Evolutionary conservation across 2,329 filamentous ascomycete species (phyloP).

Genomic region (Phaeophleospora eucalypticola): DNA sequence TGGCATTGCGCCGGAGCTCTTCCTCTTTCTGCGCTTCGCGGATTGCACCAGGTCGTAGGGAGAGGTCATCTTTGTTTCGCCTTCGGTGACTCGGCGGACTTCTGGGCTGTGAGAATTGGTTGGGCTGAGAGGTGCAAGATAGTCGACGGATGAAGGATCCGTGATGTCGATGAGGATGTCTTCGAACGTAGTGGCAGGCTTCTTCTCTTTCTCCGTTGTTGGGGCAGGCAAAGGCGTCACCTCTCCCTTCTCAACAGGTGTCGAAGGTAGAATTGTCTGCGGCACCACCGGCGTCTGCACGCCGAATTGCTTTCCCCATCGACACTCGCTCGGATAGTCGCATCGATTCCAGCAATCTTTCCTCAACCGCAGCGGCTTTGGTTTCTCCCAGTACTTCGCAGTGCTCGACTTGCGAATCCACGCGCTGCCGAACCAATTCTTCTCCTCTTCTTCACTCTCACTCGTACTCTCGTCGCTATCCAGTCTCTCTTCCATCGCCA

Average conservation of each 20-base stretch:
- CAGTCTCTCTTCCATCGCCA: constrained; percentile 12
- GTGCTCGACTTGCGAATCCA: constrained; percentile 12
- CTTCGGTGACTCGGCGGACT: constrained; percentile 7
- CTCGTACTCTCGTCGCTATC: constrained; percentile 4
- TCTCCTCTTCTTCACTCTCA: constrained; percentile 10
- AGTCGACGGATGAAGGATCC: constrained; percentile 9
- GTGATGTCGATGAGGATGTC: constrained; percentile 25
- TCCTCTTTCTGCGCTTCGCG: constrained; percentile 27
- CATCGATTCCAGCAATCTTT: constrained; percentile 44
- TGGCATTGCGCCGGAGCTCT: constrained; percentile 18
- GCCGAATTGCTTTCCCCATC: constrained; percentile 36
- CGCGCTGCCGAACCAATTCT: constrained; percentile 18
- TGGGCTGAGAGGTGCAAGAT: constrained; percentile 17
- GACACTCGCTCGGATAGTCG: constrained; percentile 46
- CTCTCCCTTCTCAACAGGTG: not conserved
- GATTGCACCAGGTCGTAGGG: constrained; percentile 28
- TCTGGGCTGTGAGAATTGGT: constrained; percentile 6
- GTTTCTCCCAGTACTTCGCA: not conserved
- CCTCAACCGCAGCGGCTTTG: constrained; percentile 3
- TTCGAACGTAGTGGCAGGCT: constrained; percentile 25
- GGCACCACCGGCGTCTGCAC: constrained; percentile 12
- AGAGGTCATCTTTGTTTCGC: constrained; percentile 22
- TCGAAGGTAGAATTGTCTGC: constrained; percentile 1
- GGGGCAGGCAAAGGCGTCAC: not conserved
- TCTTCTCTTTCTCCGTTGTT: constrained; percentile 2